Conservation (phyloP, 2,329 filamentous ascomycete species). For the Cytospora piceicola region DNA sequence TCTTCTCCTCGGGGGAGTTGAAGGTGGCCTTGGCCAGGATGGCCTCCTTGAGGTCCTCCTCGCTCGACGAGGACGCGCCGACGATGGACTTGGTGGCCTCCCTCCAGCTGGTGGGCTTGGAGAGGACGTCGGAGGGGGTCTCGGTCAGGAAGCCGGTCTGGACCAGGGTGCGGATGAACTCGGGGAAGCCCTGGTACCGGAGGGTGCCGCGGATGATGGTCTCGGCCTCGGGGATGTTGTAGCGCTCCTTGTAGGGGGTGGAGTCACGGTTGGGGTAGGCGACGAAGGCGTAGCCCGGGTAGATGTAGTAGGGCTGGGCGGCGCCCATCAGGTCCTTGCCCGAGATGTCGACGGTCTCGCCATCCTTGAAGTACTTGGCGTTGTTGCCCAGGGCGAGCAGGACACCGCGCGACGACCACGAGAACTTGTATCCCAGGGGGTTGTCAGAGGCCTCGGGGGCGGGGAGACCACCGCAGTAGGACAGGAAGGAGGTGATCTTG, state of each 20-base stretch:
- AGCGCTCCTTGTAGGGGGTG: slow-evolving; percentile 83
- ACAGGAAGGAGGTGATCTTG: slow-evolving; percentile 80
- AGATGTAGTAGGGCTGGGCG: slow-evolving; percentile 90
- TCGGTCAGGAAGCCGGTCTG: slow-evolving; percentile 89
- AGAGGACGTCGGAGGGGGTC: slow-evolving; percentile 66
- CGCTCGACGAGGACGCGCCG: slow-evolving; percentile 65
- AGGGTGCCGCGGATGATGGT: slow-evolving; percentile 83
- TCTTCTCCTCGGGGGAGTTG: slow-evolving; percentile 64
- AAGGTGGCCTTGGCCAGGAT: slow-evolving; percentile 79
- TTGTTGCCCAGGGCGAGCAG: slow-evolving; percentile 83
- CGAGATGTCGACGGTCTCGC: slow-evolving; percentile 69
- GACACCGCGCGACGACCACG: slow-evolving; percentile 79
- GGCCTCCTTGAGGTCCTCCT: slow-evolving; percentile 72
- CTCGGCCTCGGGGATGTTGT: slow-evolving; percentile 88
- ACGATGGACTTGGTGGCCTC: slow-evolving; percentile 81
- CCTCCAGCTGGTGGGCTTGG: slow-evolving; percentile 75
- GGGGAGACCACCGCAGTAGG: slow-evolving; percentile 82
- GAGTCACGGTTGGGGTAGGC: slow-evolving; percentile 92
- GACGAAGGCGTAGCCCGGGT: slow-evolving; percentile 85
- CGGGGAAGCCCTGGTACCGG: slow-evolving; percentile 85
- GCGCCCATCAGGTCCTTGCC: slow-evolving; percentile 78
- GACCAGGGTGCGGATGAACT: slow-evolving; percentile 85
- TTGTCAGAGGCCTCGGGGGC: slow-evolving; percentile 78
- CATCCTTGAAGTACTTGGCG: slow-evolving; percentile 82
- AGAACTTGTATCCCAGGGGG: slow-evolving; percentile 89